Evolutionary conservation across 257 asterid species (phyloP).

Genomic region (Agastache rugosa): DNA sequence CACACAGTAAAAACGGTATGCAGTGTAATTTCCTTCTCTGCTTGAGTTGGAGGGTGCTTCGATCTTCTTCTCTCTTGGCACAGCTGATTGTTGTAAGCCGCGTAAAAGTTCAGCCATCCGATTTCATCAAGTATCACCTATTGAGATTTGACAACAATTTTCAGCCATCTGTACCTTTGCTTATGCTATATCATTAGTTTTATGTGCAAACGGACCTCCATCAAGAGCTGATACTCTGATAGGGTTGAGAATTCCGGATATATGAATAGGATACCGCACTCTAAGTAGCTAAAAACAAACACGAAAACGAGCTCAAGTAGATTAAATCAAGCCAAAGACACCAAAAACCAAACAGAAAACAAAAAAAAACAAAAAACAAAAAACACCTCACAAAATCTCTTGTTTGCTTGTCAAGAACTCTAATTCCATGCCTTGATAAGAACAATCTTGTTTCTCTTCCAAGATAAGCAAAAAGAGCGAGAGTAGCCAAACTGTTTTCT

Average conservation of each 20-base stretch:
- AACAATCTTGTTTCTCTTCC: constrained; percentile 84
- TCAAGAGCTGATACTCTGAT: constrained; percentile 63
- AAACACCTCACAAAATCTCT: constrained; percentile 64
- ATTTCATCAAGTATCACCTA: constrained; percentile 68
- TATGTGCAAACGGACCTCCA: constrained; percentile 54
- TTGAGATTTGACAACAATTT: constrained; percentile 10
- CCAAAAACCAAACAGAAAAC: neutral
- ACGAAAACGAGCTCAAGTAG: neutral
- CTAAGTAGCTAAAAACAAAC: constrained; percentile 52
- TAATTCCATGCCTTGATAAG: constrained; percentile 60
- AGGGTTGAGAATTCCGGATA: constrained; percentile 62
- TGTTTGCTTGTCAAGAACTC: constrained; percentile 66
- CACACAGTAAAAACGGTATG: constrained; percentile 62
- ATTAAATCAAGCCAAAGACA: neutral
- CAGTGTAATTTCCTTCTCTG: constrained; percentile 61
- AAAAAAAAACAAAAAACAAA: neutral
- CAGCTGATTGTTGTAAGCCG: constrained; percentile 39
- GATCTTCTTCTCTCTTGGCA: constrained; percentile 54
- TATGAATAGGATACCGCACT: constrained; percentile 55
- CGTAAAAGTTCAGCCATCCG: constrained; percentile 72
- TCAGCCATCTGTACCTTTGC: constrained; percentile 8
- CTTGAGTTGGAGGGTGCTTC: constrained; percentile 54
- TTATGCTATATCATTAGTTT: neutral
- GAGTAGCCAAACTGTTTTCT: constrained; percentile 65
- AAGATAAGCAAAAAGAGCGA: constrained; percentile 74